A percentile compares a stretch with the other conserved stretches of the same genome.
Evolutionary conservation across 2,329 filamentous ascomycete species (phyloP).

Genomic region (Ophiostoma perfectum): DNA sequence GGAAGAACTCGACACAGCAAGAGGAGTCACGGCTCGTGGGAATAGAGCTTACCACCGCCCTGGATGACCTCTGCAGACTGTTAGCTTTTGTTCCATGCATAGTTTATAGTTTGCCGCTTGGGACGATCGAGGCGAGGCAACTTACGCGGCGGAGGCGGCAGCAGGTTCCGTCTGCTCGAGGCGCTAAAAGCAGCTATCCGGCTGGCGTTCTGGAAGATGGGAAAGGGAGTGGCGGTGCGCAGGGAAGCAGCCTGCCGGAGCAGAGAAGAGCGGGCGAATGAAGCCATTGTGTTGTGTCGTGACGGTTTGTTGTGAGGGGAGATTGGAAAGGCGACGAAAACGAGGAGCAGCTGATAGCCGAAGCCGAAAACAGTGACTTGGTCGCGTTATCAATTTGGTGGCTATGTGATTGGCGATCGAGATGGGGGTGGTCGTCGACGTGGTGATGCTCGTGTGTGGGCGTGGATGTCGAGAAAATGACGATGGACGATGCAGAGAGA

Average conservation of each 20-base stretch:
- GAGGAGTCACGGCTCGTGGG: neutral
- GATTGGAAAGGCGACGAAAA: neutral
- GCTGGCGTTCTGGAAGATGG: slow-evolving; percentile 36
- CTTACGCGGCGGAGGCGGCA: slow-evolving; percentile 83
- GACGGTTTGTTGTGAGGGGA: neutral
- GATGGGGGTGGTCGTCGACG: neutral
- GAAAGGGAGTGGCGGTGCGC: slow-evolving; percentile 26
- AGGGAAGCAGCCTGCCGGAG: slow-evolving; percentile 47
- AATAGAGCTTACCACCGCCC: slow-evolving; percentile 58
- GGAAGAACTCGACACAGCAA: neutral
- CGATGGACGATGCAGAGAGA: slow-evolving; percentile 15
- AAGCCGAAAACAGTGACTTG: neutral
- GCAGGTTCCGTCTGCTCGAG: slow-evolving; percentile 65
- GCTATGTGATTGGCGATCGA: neutral
- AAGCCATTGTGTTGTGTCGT: slow-evolving; percentile 45
- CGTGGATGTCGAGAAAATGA: slow-evolving; percentile 7
- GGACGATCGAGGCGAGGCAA: slow-evolving; percentile 27
- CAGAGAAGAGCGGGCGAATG: slow-evolving; percentile 50
- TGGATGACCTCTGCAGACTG: slow-evolving; percentile 59
- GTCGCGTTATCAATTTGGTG: neutral
- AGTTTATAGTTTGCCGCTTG: too few relatives aligned
- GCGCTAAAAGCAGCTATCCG: slow-evolving; percentile 81
- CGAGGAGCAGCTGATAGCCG: neutral
- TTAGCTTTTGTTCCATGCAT: slow-evolving; percentile 11
- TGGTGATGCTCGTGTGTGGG: neutral